phyloP scores from a whole-genome alignment of 2,329 filamentous ascomycete genomes.

The Dryadomyces quercivorus region DNA sequence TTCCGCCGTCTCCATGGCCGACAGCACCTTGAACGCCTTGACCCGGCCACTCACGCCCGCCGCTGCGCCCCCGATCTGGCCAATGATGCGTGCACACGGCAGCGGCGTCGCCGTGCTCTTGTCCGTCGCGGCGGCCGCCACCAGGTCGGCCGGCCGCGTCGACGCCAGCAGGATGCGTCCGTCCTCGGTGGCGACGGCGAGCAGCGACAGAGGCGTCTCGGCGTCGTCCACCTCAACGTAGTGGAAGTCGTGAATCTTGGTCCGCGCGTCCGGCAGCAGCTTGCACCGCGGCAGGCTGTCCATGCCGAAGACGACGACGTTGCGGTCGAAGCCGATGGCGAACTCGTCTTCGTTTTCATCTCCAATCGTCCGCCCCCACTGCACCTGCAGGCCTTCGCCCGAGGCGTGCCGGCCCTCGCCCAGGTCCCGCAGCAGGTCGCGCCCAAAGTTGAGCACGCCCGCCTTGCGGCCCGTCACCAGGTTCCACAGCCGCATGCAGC shows the following conservation, averaged over 20 bases:
- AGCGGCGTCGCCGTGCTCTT: slow-evolving; percentile 20
- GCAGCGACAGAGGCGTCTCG: slow-evolving; percentile 24
- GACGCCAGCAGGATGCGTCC: slow-evolving; percentile 77
- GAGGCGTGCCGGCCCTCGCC: slow-evolving; percentile 61
- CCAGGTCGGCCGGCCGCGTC: slow-evolving; percentile 41
- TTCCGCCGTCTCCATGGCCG: slow-evolving; percentile 17
- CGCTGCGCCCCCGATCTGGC: slow-evolving; percentile 65
- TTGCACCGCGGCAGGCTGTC: slow-evolving; percentile 72
- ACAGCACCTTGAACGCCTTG: slow-evolving; percentile 73
- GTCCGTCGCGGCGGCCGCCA: slow-evolving; percentile 11
- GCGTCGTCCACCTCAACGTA: slow-evolving; percentile 47
- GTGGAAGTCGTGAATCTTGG: slow-evolving; percentile 72
- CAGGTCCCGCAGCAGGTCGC: slow-evolving; percentile 57
- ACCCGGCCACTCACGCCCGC: slow-evolving; percentile 58
- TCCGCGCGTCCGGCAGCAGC: slow-evolving; percentile 53
- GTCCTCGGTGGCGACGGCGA: slow-evolving; percentile 82
- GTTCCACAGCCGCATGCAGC: slow-evolving; percentile 91
- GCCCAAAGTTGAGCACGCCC: slow-evolving; percentile 75
- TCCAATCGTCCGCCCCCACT: slow-evolving; percentile 43
- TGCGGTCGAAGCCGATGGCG: slow-evolving; percentile 77
- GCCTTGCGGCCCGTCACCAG: slow-evolving; percentile 93
- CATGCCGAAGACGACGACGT: slow-evolving; percentile 74
- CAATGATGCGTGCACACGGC: slow-evolving; percentile 53
- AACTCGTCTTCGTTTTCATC: slow-evolving; percentile 55
- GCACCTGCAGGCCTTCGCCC: slow-evolving; percentile 72